Base-by-base conservation (phyloP, 805 yeast species). In the Isabelozyma heimii region DNA sequence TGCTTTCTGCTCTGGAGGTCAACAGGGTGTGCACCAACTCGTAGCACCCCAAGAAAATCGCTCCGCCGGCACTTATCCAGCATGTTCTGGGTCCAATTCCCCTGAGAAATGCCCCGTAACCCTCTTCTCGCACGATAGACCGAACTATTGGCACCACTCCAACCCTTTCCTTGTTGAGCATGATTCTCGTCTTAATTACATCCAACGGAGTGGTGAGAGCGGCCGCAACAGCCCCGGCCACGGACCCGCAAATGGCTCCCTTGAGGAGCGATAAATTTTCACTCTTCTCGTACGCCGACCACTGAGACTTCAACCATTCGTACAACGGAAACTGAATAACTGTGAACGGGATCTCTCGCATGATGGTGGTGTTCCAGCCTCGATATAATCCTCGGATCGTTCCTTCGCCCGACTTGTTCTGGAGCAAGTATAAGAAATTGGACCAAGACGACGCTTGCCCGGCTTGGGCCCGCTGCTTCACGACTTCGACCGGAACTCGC, bases 31-130 rank as follows among this genome's bases (percentile, higher is more conserved):
- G 35, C n/a, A 82, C 86, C 17, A 84, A 66, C 67, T 95, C 99
- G 62, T 94, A 94, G 47, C 89, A 89, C 4, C 99, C 99, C 48
- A 94, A 73, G 72, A 95, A 94, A 14, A 95, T 91, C 14, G 98
- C 97, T 27, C 99, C 99, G 16, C 99, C 99, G 4, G 96, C 94
- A 70, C 96, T 85, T 49, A 94, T 92, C 99, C 99, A 94, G 82
- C 88, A 76, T 0, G 97, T 91, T 65, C 99, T 79, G 4, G 99
- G 98, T 0, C 96, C 97, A 26, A 92, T 77, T 12, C 99, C 99
- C 44, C 80, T 80, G 62, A 82, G 80, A 55, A 94, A 90, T 0
- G 87, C 90, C 7, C 63, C 56, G 39, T 73, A 69, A 0, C 97
- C 97, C 63, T 91, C 97, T 48, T 87, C 91, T 16, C 61, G 63